Percentiles rank a stretch among this genome's conserved stretches.
Conservation (phyloP, 306 rosid species). For the Gillenia trifoliata region DNA sequence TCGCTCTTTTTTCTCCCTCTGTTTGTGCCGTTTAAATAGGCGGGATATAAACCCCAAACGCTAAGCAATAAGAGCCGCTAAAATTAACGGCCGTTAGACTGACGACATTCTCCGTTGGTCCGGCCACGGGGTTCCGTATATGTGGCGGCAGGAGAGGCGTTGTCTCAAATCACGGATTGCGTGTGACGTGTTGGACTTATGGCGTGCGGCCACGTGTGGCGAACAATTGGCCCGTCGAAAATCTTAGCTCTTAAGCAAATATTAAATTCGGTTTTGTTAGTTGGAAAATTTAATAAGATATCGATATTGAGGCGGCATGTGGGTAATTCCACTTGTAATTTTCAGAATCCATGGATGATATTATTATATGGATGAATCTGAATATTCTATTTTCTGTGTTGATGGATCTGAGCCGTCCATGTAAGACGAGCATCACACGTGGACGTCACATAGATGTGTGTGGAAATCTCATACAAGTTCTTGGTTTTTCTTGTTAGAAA, state of each 20-base stretch:
- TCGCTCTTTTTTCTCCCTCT: constrained; percentile 7
- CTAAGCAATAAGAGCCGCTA: background rate
- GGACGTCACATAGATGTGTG: no score
- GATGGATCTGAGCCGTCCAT: no score
- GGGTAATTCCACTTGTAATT: no score
- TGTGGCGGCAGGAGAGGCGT: background rate
- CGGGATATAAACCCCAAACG: background rate
- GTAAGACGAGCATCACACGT: no score
- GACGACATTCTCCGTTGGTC: background rate
- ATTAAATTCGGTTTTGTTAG: background rate
- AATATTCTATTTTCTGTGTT: no score
- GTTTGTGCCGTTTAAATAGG: constrained; percentile 30
- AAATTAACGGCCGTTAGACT: background rate
- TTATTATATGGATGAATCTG: no score
- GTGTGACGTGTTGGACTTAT: constrained; percentile 5
- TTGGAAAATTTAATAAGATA: background rate
- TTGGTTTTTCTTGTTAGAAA: no score
- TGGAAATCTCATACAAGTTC: no score
- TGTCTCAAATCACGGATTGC: background rate
- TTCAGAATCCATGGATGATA: background rate
- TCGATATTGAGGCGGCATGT: no score
- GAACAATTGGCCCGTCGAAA: no score
- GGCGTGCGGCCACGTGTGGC: constrained; percentile 29
- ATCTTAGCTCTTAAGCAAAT: constrained; percentile 30
- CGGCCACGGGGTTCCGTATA: background rate